Evolutionary conservation across 805 yeast species (phyloP).

Genomic region (Pichia gijzeniarum): DNA sequence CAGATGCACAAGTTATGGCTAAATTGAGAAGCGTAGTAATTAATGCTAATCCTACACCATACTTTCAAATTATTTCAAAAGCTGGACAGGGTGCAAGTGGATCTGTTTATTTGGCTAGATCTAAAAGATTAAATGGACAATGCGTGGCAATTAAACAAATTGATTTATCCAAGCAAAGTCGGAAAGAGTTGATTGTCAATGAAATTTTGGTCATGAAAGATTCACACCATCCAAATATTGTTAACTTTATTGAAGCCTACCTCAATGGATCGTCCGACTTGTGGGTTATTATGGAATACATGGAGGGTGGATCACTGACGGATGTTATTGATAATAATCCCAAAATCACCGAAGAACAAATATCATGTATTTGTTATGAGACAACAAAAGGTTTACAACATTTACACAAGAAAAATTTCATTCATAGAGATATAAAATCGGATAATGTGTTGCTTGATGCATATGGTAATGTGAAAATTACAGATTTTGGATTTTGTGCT

Average conservation of each 20-base stretch:
- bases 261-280: slow-evolving; percentile 71
- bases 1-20: slow-evolving; percentile 82
- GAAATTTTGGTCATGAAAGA: slow-evolving; percentile 97
- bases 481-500: slow-evolving; percentile 96
- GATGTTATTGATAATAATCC: slow-evolving; percentile 91
- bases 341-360: slow-evolving; percentile 75
- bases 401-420: slow-evolving; percentile 85
- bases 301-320: slow-evolving; percentile 98
- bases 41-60: slow-evolving; percentile 78
- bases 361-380: slow-evolving; percentile 85
- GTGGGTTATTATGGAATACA: slow-evolving; percentile 99
- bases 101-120: slow-evolving; percentile 81
- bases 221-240: slow-evolving; percentile 89
- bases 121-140: slow-evolving; percentile 41
- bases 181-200: slow-evolving; percentile 91
- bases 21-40: slow-evolving; percentile 78
- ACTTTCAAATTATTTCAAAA: slow-evolving; percentile 67
- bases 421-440: slow-evolving; percentile 94
- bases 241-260: slow-evolving; percentile 88
- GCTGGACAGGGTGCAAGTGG: slow-evolving; percentile 99
- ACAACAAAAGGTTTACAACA: slow-evolving; percentile 88
- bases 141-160: slow-evolving; percentile 96
- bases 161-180: slow-evolving; percentile 84
- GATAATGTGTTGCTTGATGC: slow-evolving; percentile 86
- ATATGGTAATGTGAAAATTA: slow-evolving; percentile 81